phyloP scores from a whole-genome alignment of 441 rosid species.

The Manihot esculenta region DNA sequence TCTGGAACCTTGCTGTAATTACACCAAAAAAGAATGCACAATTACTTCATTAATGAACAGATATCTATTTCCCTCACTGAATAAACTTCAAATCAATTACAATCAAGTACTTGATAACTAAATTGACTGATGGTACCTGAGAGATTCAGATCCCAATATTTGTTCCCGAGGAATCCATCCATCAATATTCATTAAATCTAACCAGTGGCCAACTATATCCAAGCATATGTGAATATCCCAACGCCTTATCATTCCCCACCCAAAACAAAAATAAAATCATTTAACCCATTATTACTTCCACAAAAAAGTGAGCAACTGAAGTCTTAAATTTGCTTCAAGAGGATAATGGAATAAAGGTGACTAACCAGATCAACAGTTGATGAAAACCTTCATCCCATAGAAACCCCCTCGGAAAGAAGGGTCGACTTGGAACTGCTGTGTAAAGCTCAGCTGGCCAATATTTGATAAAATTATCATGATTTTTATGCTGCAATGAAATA shows the following conservation, averaged over 20 bases:
- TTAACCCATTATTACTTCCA: neutral
- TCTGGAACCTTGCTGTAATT: constrained; percentile 89
- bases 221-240: constrained; percentile 74
- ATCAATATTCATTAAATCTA: constrained; percentile 78
- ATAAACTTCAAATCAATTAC: neutral
- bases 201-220: constrained; percentile 93
- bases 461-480: constrained; percentile 51
- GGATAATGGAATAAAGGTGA: constrained; percentile 7
- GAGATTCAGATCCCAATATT: constrained; percentile 93
- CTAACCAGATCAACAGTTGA: constrained; percentile 92
- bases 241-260: constrained; percentile 47
- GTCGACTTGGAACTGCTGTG: constrained; percentile 98
- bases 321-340: neutral
- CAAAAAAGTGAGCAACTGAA: neutral
- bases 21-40: constrained; percentile 25
- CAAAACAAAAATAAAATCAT: neutral
- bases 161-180: constrained; percentile 99
- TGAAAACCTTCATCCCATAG: constrained; percentile 99
- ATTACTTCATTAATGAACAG: constrained; percentile 19
- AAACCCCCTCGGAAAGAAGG: constrained; percentile 96
- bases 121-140: constrained; percentile 48
- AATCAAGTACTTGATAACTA: constrained; percentile 20
- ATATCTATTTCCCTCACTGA: neutral
- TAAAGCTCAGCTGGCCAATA: constrained; percentile 99
- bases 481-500: constrained; percentile 61